Evolutionary conservation across 768 basidiomycete genomes (phyloP).

Genomic region (Galerina marginata): DNA sequence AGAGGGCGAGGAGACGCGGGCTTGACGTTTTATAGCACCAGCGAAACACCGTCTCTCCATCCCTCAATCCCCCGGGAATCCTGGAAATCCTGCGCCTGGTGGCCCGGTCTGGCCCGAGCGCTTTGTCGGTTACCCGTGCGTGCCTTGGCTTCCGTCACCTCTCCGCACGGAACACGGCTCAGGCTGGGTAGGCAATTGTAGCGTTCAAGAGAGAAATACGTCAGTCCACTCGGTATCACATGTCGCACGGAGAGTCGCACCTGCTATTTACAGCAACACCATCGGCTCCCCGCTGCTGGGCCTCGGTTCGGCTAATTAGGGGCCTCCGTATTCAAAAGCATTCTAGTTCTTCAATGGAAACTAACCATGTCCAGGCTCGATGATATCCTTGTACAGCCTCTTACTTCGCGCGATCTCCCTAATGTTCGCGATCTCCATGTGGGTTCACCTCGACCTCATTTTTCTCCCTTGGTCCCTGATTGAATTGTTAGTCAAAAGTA

Average conservation of each 20-base stretch:
- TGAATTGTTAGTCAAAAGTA: constrained; percentile 34
- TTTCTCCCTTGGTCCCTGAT: constrained; percentile 10
- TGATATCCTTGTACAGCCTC: constrained; percentile 37
- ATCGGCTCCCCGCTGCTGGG: constrained; percentile 20
- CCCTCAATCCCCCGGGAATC: constrained; percentile 41
- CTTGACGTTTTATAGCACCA: constrained; percentile 34
- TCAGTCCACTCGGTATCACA: constrained; percentile 21
- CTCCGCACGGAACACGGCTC: constrained; percentile 25
- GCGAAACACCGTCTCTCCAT: constrained; percentile 34
- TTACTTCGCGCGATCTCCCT: constrained; percentile 41
- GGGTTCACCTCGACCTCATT: constrained; percentile 23
- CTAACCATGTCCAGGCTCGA: constrained; percentile 18
- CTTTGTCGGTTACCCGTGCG: constrained; percentile 21
- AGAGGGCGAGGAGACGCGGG: neutral
- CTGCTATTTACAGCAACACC: constrained; percentile 15
- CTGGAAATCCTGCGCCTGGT: constrained; percentile 12
- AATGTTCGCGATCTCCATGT: constrained; percentile 48
- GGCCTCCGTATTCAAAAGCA: neutral
- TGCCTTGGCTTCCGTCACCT: constrained; percentile 22
- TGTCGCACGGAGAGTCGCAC: constrained; percentile 4
- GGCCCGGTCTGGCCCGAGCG: constrained; percentile 37
- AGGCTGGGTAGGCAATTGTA: neutral
- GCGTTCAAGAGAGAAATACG: constrained; percentile 1
- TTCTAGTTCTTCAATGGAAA: neutral
- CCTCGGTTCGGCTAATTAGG: too few species aligned